phyloP scores from a whole-genome alignment of 306 rosid genomes.

The Betula pendula region DNA sequence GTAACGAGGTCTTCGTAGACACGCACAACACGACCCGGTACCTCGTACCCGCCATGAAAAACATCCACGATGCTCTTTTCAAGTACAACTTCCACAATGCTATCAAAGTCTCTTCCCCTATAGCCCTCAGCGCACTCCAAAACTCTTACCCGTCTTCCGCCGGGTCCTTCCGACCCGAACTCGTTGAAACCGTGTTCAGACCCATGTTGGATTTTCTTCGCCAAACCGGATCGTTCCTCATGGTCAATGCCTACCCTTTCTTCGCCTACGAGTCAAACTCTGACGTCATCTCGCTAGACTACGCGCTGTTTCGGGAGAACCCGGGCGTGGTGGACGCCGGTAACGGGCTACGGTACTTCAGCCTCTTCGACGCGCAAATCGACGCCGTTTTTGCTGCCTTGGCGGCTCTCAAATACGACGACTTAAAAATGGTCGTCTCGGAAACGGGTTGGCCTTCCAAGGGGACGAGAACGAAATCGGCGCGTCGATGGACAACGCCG shows the following conservation, averaged over 20 bases:
- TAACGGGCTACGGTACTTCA: slow-evolving; percentile 67
- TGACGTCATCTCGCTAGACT: slow-evolving; percentile 79
- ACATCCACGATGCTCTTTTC: slow-evolving; percentile 66
- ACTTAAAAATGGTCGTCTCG: slow-evolving; percentile 60
- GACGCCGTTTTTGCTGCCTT: slow-evolving; percentile 94
- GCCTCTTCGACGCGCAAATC: slow-evolving; percentile 87
- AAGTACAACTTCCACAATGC: slow-evolving; percentile 52
- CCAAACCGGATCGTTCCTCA: slow-evolving; percentile 73
- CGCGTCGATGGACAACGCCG: slow-evolving; percentile 78
- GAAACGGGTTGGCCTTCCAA: slow-evolving; percentile 95
- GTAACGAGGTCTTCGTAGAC: slow-evolving; percentile 92
- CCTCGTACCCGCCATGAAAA: slow-evolving; percentile 88
- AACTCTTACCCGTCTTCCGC: slow-evolving; percentile 88
- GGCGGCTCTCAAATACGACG: slow-evolving; percentile 64
- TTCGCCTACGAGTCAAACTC: slow-evolving; percentile 92
- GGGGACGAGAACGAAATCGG: slow-evolving; percentile 76
- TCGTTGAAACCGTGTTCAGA: slow-evolving; percentile 58
- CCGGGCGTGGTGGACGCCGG: slow-evolving; percentile 87
- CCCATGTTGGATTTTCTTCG: slow-evolving; percentile 81
- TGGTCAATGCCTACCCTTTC: slow-evolving; percentile 94
- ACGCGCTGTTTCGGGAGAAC: slow-evolving; percentile 73
- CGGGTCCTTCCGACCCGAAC: slow-evolving; percentile 85
- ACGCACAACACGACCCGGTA: slow-evolving; percentile 61
- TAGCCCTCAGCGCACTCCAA: slow-evolving; percentile 78
- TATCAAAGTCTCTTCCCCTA: slow-evolving; percentile 87